These are phyloP conservation scores for Gossypium stocksii DNA, from an alignment of 345 rosid genomes.

Conservation along the genomic window DNA sequence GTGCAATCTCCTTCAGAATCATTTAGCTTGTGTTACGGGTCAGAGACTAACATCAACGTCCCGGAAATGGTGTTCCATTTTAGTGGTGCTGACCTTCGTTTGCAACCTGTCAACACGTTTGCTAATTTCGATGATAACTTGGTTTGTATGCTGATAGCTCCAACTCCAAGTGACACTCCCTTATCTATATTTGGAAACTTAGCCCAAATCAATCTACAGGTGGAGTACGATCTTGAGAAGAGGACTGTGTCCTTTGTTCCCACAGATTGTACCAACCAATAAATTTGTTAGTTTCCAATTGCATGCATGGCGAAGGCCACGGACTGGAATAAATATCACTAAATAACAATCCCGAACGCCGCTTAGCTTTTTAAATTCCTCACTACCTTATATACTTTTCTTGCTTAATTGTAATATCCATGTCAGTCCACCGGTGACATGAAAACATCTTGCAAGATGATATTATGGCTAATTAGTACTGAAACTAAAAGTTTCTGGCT, in stretches of 20 bases:
- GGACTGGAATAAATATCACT: too few relatives aligned
- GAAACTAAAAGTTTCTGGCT: neutral
- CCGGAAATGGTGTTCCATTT: slow-evolving; percentile 6
- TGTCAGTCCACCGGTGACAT: neutral
- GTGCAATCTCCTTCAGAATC: neutral
- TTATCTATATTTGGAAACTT: neutral
- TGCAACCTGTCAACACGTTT: neutral
- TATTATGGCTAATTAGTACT: neutral
- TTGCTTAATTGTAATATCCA: neutral
- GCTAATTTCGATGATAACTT: slow-evolving; percentile 9
- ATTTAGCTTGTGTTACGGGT: neutral
- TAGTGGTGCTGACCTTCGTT: neutral
- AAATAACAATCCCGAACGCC: too few relatives aligned
- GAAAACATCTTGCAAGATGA: neutral
- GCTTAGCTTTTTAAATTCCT: too few relatives aligned
- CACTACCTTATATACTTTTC: neutral
- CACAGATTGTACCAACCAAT: slow-evolving; percentile 9
- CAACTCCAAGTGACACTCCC: neutral
- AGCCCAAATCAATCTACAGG: neutral
- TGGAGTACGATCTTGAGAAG: slow-evolving; percentile 5
- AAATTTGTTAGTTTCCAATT: neutral
- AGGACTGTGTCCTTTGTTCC: neutral
- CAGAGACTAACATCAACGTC: neutral
- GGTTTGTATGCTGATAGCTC: neutral
- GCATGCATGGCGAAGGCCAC: too few relatives aligned